Conservation (phyloP, 2,329 filamentous ascomycete genomes). For the Microsporum ferrugineum region DNA sequence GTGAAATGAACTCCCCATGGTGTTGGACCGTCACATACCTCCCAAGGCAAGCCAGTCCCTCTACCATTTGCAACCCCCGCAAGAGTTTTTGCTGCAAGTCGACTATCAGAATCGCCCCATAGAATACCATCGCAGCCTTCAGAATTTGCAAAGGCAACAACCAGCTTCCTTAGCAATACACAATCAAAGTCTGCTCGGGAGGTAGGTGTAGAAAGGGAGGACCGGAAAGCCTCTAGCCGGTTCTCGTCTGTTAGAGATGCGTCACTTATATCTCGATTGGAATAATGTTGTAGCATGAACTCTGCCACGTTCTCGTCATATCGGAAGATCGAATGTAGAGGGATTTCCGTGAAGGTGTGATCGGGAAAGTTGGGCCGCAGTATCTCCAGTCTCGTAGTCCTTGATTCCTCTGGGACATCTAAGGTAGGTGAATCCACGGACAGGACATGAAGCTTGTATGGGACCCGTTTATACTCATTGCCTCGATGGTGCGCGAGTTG, state of each 20-base stretch:
- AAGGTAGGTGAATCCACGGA: slow-evolving; percentile 33
- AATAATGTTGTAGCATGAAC: slow-evolving; percentile 24
- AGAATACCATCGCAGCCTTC: slow-evolving; percentile 58
- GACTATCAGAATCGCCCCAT: slow-evolving; percentile 77
- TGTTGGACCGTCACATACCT: slow-evolving; percentile 62
- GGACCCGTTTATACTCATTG: slow-evolving; percentile 49
- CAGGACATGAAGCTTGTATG: slow-evolving; percentile 50
- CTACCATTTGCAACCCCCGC: slow-evolving; percentile 84
- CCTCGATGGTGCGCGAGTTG: slow-evolving; percentile 55
- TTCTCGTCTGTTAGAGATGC: slow-evolving; percentile 27
- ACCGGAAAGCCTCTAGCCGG: slow-evolving; percentile 46
- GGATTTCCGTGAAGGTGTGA: slow-evolving; percentile 51
- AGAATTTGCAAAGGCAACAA: slow-evolving; percentile 53
- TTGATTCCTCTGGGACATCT: slow-evolving; percentile 15
- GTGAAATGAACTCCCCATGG: slow-evolving; percentile 52
- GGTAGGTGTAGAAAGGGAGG: slow-evolving; percentile 58
- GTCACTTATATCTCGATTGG: slow-evolving; percentile 20
- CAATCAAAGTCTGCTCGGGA: slow-evolving; percentile 62
- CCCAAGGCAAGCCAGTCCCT: slow-evolving; percentile 71
- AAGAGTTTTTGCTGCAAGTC: slow-evolving; percentile 73
- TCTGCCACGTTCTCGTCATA: slow-evolving; percentile 27
- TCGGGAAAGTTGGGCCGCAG: slow-evolving; percentile 53
- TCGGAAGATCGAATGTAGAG: slow-evolving; percentile 52
- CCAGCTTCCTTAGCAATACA: slow-evolving; percentile 59
- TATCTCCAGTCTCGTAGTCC: slow-evolving; percentile 29